A percentile compares a stretch with the other conserved stretches of the same genome.
phyloP scores from a whole-genome alignment of 2,329 filamentous ascomycete species.

The Metarhizium humberi region DNA sequence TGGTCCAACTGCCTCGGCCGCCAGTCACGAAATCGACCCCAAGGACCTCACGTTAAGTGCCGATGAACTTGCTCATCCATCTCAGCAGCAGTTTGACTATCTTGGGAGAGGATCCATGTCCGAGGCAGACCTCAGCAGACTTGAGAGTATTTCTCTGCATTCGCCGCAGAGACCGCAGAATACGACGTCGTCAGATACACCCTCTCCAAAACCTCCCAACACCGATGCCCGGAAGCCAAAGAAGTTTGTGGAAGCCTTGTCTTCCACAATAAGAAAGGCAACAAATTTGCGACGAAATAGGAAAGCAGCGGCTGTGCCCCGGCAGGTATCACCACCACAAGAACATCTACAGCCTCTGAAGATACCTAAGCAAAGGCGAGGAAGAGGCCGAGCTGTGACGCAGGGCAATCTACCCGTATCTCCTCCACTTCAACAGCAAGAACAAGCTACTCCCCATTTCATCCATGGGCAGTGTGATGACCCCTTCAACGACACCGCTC shows the following conservation, averaged over 20 bases:
- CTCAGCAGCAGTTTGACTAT: conserved; percentile 12
- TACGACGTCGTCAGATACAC: conserved; percentile 18
- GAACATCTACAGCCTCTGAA: conserved; percentile 20
- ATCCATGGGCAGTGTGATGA: conserved; percentile 28
- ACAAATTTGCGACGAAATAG: conserved; percentile 22
- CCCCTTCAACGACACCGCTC: conserved; percentile 24
- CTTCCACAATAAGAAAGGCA: conserved; percentile 31
- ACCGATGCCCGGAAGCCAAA: conserved; percentile 23
- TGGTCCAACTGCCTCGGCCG: conserved; percentile 14
- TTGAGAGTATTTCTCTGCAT: conserved; percentile 38
- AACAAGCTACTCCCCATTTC: conserved; percentile 20
- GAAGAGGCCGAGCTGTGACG: conserved; percentile 11
- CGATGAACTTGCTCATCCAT: conserved; percentile 2
- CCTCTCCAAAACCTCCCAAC: conserved; percentile 23
- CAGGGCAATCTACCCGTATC: conserved; percentile 12
- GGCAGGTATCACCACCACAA: conserved; percentile 21
- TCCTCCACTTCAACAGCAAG: conserved; percentile 17
- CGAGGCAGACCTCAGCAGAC: conserved; percentile 35
- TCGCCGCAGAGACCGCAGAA: conserved; percentile 21
- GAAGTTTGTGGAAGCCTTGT: conserved; percentile 31
- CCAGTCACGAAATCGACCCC: conserved; percentile 21
- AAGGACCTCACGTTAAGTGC: conserved; percentile 15
- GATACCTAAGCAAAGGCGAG: conserved; percentile 22
- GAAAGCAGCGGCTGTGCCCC: conserved; percentile 13
- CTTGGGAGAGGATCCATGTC: conserved; percentile 32